phyloP scores from a whole-genome alignment of 1,139 yeast species.

The Chernovozyma sophiae-reginae region DNA sequence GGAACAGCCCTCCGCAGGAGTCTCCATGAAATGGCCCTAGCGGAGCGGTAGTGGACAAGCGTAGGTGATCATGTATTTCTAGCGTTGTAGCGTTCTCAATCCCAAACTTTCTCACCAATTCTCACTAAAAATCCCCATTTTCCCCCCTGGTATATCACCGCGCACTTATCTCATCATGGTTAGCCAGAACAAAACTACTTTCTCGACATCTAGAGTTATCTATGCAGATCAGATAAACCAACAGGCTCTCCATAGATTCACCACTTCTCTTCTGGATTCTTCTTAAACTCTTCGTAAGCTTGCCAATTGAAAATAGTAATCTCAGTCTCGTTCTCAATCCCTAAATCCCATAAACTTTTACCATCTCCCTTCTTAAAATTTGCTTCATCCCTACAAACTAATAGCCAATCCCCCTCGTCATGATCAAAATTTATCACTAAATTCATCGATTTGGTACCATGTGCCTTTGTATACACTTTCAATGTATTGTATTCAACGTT shows the following conservation, averaged over 20 bases:
- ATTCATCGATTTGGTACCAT: slow-evolving; percentile 90
- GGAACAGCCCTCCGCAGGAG: too few species aligned
- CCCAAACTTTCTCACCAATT: too few species aligned
- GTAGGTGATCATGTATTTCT: too few species aligned
- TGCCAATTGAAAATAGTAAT: slow-evolving; percentile 67
- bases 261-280: slow-evolving; percentile 92
- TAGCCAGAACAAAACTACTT: too few species aligned
- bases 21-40: too few species aligned
- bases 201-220: too few species aligned
- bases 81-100: too few species aligned
- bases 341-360: slow-evolving; percentile 58
- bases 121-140: too few species aligned
- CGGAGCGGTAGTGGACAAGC: too few species aligned
- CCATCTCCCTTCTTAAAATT: slow-evolving; percentile 29
- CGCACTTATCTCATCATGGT: too few species aligned
- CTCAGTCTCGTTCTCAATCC: slow-evolving; percentile 87
- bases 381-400: slow-evolving; percentile 27
- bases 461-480: slow-evolving; percentile 91
- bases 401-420: slow-evolving; percentile 57
- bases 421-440: slow-evolving; percentile 85
- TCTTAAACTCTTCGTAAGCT: slow-evolving; percentile 65
- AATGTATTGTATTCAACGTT: slow-evolving; percentile 71
- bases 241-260: slow-evolving; percentile 24
- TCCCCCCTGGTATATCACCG: too few species aligned
- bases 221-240: too few species aligned